Conservation (phyloP, 345 rosid genomes). For the Hibiscus trionum region DNA sequence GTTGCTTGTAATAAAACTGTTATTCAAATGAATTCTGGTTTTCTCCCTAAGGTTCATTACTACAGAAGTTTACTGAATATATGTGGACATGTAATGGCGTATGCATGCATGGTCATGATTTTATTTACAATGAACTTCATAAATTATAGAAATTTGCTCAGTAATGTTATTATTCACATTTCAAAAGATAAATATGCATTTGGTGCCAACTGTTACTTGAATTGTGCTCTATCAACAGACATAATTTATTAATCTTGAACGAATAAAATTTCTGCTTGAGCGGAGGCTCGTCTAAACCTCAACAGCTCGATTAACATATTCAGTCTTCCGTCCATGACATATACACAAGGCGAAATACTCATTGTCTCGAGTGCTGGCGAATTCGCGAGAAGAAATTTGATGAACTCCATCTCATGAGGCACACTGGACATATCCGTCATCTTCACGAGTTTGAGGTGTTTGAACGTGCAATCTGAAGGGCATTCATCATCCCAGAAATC, state of each 20-base stretch:
- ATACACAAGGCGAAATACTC: slow-evolving; percentile 48
- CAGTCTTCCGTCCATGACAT: slow-evolving; percentile 46
- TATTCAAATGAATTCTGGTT: neutral
- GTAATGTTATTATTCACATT: neutral
- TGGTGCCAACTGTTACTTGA: no score
- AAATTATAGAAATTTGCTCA: neutral
- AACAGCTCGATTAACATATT: slow-evolving; percentile 63
- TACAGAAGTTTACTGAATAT: no score
- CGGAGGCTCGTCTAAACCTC: slow-evolving; percentile 69
- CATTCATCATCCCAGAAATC: slow-evolving; percentile 54
- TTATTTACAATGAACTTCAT: neutral
- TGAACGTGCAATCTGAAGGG: slow-evolving; percentile 41
- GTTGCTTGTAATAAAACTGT: slow-evolving; percentile 9
- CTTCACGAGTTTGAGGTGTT: slow-evolving; percentile 52
- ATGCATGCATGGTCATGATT: neutral
- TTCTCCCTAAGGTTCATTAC: no score
- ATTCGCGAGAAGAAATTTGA: slow-evolving; percentile 64
- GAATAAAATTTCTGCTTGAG: slow-evolving; percentile 57
- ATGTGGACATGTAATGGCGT: neutral
- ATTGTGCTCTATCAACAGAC: no score
- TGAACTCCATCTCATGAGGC: slow-evolving; percentile 72
- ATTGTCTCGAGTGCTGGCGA: slow-evolving; percentile 59
- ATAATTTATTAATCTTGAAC: neutral
- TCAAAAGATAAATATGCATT: no score
- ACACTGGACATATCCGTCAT: slow-evolving; percentile 64